Evolutionary conservation across 352 stramenopile species (phyloP).

Genomic region (Thraustochytrium striatum): DNA sequence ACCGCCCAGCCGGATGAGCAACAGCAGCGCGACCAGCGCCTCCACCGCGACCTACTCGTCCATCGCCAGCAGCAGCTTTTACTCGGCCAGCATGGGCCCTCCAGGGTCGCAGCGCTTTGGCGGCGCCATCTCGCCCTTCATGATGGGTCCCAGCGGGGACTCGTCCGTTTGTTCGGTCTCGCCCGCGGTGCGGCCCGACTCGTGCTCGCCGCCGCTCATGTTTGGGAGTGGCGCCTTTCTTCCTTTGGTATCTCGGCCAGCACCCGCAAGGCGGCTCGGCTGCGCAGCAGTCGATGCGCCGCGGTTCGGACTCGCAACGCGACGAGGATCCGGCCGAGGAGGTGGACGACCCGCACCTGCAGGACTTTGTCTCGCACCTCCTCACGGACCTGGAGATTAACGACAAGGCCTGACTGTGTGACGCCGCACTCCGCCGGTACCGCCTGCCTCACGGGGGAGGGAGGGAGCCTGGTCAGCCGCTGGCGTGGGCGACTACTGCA

Average conservation of each 20-base stretch:
- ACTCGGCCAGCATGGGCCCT: too few relatives aligned
- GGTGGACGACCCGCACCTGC: slow-evolving; percentile 27
- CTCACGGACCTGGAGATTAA: slow-evolving; percentile 27
- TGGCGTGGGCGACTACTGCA: neutral
- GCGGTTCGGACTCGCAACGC: neutral
- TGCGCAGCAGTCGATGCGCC: too few relatives aligned
- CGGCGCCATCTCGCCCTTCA: neutral
- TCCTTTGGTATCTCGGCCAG: neutral
- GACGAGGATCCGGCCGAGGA: neutral
- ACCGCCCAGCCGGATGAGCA: neutral
- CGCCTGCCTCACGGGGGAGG: neutral
- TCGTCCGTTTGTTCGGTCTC: neutral
- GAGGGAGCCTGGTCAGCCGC: neutral
- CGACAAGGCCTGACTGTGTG: slow-evolving; percentile 4
- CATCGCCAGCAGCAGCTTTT: too few relatives aligned
- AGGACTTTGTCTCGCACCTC: slow-evolving; percentile 26
- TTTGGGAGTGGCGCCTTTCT: slow-evolving; percentile 17
- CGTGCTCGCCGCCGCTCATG: slow-evolving; percentile 32
- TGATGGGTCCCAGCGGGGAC: neutral
- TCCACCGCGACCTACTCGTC: neutral
- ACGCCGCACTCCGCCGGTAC: neutral
- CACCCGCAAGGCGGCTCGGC: slow-evolving; percentile 4
- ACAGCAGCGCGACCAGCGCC: neutral
- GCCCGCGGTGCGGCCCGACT: neutral
- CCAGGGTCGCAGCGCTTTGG: too few relatives aligned